Evolutionary conservation across 192 early-diverging fungal genomes (phyloP), one percentile per base, ranked within the genome.

Genomic region (Umbelopsis vinacea): DNA sequence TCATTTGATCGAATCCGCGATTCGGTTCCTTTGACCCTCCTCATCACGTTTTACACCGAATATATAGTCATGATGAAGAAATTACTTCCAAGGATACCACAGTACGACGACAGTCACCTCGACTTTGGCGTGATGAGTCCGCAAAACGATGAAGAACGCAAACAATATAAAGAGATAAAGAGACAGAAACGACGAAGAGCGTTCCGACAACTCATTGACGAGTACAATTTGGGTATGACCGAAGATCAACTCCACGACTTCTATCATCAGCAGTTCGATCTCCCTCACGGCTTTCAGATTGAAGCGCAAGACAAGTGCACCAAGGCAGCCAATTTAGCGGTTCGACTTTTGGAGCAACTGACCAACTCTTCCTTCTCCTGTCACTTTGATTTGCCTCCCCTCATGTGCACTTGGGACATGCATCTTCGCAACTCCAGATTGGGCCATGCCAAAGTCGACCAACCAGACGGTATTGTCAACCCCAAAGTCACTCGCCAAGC

Each of bases 371-470:
- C 26, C 0, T 63, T 63, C 57, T 63, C 57, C 4, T 63, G 57
- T 19, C 57, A 63, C 19, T 63, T 63, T 26, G 24, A 63, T 6
- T 63, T 63, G 15, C 57, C 57, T 12, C 17, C 57, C 3, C 33
- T 63, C 4, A 63, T 63, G 57, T 35, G 26, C 17, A 35, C 29
- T 3, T 63, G 57, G 57, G 57, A 63, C 37, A 63, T 63, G 3
- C 57, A 63, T 63, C 7, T 63, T 19, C 57, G 57, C 57, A 63
- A 63, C 33, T 63, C 57, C 17, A 63, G 57, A 19, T 29, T 63
- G 19, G 57, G 57, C 0, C 67, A 69, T 37, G 24, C 53, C 17
- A 38, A 48, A 2, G 11, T 33, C 9, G 69, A 71, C 4, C 12
- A 53, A 40, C 26, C 57, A 6, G 48, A 50, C 29, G 57, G 46